Evolutionary conservation across 331 rosid species (phyloP).

Genomic region (Arachis monticola): DNA sequence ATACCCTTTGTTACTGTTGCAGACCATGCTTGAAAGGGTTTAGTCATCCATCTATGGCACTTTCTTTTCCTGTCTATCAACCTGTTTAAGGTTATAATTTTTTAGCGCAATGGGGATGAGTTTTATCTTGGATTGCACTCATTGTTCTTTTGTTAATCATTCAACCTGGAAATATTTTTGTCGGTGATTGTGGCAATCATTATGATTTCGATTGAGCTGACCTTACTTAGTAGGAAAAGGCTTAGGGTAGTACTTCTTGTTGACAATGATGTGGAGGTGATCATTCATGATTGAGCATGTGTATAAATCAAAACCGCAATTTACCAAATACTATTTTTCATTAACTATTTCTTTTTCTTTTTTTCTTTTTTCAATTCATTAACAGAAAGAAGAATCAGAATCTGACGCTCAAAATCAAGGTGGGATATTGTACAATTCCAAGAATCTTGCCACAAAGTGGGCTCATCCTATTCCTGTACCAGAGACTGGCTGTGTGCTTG

Average conservation of each 20-base stretch:
- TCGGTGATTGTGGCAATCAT: too few species aligned
- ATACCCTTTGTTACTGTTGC: slow-evolving; percentile 21
- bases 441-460: slow-evolving; percentile 75
- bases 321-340: slow-evolving; percentile 28
- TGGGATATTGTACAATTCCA: slow-evolving; percentile 53
- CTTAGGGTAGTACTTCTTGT: too few species aligned
- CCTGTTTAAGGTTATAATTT: slow-evolving; percentile 24
- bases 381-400: slow-evolving; percentile 71
- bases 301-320: slow-evolving; percentile 4
- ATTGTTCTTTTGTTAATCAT: slow-evolving; percentile 13
- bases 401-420: slow-evolving; percentile 53
- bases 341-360: slow-evolving; percentile 19
- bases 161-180: slow-evolving; percentile 18
- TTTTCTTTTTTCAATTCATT: slow-evolving; percentile 32
- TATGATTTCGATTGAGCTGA: too few species aligned
- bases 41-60: slow-evolving; percentile 12
- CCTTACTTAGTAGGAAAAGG: background rate
- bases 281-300: slow-evolving; percentile 27
- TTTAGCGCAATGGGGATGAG: slow-evolving; percentile 12
- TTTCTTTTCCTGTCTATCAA: slow-evolving; percentile 13
- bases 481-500: slow-evolving; percentile 96
- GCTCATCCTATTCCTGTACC: slow-evolving; percentile 95
- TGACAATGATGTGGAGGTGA: slow-evolving; percentile 12
- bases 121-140: slow-evolving; percentile 1
- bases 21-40: slow-evolving; percentile 16